Base-by-base conservation (phyloP, 306 rosid species). In the Astragalus membranaceus region DNA sequence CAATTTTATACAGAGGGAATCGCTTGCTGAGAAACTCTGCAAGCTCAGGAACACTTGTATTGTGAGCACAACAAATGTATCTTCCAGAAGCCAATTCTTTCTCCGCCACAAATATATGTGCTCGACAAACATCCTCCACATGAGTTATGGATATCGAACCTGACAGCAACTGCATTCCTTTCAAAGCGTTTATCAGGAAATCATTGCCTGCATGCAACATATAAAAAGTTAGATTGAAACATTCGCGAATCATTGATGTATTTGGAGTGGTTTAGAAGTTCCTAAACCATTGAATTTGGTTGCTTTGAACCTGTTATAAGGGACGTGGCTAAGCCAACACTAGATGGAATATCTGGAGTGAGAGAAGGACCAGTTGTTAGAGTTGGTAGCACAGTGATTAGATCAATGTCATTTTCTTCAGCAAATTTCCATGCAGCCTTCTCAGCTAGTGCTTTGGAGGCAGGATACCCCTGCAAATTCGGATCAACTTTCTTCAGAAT, bases 371-470 rank as follows among this genome's bases (percentile, higher is more conserved):
- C 97, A 64, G 83, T 43, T 79, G 83, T 85, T 5, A 91, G 85
- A 64, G 78, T 51, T 62, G 96, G 97, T 53, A 91, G 80, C 74
- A 91, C 84, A 65, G 96, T 86, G 84, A 91, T 70, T 79, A 91
- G 91, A 77, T 88, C 88, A 77, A 91, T 85, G 56, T 67, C 46
- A 62, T 88, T 83, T 62, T 86, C 91, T 72, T 88, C 76, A 3
- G 92, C 96, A 54, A 88, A 88, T 83, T 88, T 70, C 92, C 86
- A 82, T 70, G 97, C 92, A 11, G 87, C 77, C 77, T 85, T 88
- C 83, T 91, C 97, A 15, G 97, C 91, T 30, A 85, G 77, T 36
- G 82, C 53, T 81, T 91, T 91, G 64, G 97, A 91, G 59, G 23
- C 82, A 58, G 91, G 91, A 71, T 91, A 88, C 11, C 97, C 97